Percentiles rank a stretch among this genome's conserved stretches.
These are phyloP conservation scores for Podospora pseudopauciseta DNA, from an alignment of 495 filamentous ascomycete genomes.

Conservation along the genomic window DNA sequence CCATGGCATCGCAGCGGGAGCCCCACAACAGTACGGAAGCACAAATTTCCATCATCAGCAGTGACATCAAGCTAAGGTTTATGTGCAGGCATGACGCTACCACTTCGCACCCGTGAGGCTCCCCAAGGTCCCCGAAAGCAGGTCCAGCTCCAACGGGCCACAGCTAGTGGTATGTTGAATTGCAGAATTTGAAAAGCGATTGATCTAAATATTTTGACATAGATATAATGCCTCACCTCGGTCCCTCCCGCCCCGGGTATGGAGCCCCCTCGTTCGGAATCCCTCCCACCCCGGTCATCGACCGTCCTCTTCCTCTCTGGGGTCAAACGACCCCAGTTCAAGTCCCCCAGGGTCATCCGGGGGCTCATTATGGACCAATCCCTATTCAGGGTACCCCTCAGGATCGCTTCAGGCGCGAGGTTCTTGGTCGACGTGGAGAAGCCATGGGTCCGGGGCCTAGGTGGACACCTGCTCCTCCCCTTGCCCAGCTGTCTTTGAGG, in stretches of 20 bases:
- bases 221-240: background rate
- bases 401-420: slow-evolving; percentile 13
- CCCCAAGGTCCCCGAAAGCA: background rate
- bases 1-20: background rate
- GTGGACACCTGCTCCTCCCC: background rate
- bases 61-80: background rate
- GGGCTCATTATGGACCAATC: background rate
- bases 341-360: background rate
- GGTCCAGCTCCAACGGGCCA: background rate
- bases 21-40: background rate
- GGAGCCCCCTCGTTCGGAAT: background rate
- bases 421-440: background rate
- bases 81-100: background rate
- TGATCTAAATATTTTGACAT: background rate
- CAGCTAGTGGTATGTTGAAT: background rate
- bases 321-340: background rate
- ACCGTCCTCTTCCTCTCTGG: background rate
- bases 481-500: background rate
- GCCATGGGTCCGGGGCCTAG: background rate
- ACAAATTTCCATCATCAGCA: background rate
- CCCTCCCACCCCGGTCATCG: background rate
- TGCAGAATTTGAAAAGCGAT: background rate
- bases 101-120: background rate
- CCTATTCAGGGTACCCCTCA: slow-evolving; percentile 12
- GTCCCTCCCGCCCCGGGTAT: background rate